A percentile compares a stretch with the other conserved stretches of the same genome.
Evolutionary conservation across 805 yeast genomes (phyloP).

Genomic region (Lachancea mirantina): DNA sequence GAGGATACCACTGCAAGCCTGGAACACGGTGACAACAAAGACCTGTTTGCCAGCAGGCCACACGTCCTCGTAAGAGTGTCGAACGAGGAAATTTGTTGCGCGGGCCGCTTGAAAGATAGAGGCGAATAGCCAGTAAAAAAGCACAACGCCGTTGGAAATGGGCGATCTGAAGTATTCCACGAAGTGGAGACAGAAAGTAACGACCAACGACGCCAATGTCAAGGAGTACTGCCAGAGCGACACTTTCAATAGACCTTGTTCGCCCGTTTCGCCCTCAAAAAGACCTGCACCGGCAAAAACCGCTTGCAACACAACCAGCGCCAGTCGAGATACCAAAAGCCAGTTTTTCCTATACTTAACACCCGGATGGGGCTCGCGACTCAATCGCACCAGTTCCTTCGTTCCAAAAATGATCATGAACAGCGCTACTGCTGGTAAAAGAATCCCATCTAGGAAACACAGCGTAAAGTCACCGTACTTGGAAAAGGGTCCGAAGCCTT

Average conservation of each 20-base stretch:
- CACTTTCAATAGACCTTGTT: slow-evolving; percentile 16
- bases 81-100: slow-evolving; percentile 33
- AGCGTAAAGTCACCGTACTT: slow-evolving; percentile 50
- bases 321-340: slow-evolving; percentile 31
- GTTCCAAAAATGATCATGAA: slow-evolving; percentile 40
- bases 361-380: slow-evolving; percentile 19
- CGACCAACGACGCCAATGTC: slow-evolving; percentile 35
- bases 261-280: slow-evolving; percentile 13
- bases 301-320: slow-evolving; percentile 30
- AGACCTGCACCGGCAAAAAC: slow-evolving; percentile 20
- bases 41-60: slow-evolving; percentile 22
- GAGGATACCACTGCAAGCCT: slow-evolving; percentile 27
- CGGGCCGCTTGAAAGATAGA: slow-evolving; percentile 42
- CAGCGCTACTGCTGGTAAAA: slow-evolving; percentile 37
- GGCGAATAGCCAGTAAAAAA: slow-evolving; percentile 69
- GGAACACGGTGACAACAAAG: slow-evolving; percentile 30
- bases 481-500: slow-evolving; percentile 40
- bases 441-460: slow-evolving; percentile 50
- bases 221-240: slow-evolving; percentile 19
- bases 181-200: slow-evolving; percentile 55
- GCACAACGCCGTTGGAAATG: slow-evolving; percentile 59
- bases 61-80: slow-evolving; percentile 27
- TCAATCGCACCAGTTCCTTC: slow-evolving; percentile 29
- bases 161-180: slow-evolving; percentile 61
- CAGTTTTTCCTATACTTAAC: slow-evolving; percentile 35